Evolutionary conservation across 2,329 filamentous ascomycete genomes (phyloP).

Genomic region (Aspergillus aculeatinus): DNA sequence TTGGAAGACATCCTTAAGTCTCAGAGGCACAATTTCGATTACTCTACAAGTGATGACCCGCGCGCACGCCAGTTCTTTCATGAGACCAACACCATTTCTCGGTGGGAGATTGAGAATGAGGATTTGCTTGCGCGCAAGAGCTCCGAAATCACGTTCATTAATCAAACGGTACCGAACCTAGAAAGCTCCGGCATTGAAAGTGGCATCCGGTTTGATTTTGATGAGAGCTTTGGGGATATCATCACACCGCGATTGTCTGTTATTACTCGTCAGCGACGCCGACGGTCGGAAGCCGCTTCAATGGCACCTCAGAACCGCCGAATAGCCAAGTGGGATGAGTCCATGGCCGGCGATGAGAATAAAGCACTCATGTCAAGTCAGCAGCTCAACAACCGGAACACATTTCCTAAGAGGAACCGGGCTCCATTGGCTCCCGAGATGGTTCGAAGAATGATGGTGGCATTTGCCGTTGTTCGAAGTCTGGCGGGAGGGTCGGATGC

Average conservation of each 20-base stretch:
- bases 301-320: slow-evolving; percentile 24
- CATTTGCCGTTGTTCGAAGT: slow-evolving; percentile 46
- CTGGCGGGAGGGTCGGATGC: slow-evolving; percentile 47
- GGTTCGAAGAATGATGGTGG: slow-evolving; percentile 39
- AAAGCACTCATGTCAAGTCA: slow-evolving; percentile 13
- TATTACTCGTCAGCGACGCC: slow-evolving; percentile 9
- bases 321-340: slow-evolving; percentile 27
- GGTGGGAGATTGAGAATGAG: slow-evolving; percentile 39
- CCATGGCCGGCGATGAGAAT: slow-evolving; percentile 9
- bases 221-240: not conserved
- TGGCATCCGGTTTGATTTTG: slow-evolving; percentile 33
- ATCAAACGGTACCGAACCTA: slow-evolving; percentile 37
- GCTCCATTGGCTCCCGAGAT: slow-evolving; percentile 28
- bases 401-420: slow-evolving; percentile 9
- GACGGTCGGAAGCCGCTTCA: not conserved
- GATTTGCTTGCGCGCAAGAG: slow-evolving; percentile 27
- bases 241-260: slow-evolving; percentile 2
- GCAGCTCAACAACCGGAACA: slow-evolving; percentile 25
- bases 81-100: slow-evolving; percentile 33
- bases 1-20: slow-evolving; percentile 34
- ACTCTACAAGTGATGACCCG: slow-evolving; percentile 24
- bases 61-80: slow-evolving; percentile 27
- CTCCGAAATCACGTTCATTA: slow-evolving; percentile 35
- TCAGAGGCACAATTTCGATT: slow-evolving; percentile 15
- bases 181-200: slow-evolving; percentile 33